A percentile compares a stretch with the other conserved stretches of the same genome.
Conservation (phyloP, 768 basidiomycete species). For the Naganishia antarctica region DNA sequence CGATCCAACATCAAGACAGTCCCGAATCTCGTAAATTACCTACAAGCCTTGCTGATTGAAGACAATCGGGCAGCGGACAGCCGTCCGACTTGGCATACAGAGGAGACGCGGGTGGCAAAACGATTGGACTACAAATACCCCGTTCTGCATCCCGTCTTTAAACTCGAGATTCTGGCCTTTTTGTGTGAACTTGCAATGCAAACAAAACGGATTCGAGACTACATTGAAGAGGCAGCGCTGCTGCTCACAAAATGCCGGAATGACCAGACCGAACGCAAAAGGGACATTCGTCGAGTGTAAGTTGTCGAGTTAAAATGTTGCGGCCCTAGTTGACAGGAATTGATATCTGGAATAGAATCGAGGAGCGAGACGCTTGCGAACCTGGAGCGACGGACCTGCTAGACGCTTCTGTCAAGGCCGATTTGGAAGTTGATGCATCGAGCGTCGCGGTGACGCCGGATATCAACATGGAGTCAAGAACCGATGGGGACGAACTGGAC, state of each 20-base stretch:
- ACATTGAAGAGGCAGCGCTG: conserved; percentile 86
- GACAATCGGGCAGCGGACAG: conserved; percentile 42
- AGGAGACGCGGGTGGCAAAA: conserved; percentile 37
- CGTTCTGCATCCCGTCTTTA: conserved; percentile 66
- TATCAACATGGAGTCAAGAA: not conserved
- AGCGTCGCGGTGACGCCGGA: conserved; percentile 6
- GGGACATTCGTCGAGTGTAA: conserved; percentile 79
- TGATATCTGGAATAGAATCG: conserved; percentile 23
- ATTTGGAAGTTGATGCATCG: conserved; percentile 21
- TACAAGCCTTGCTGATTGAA: conserved; percentile 43
- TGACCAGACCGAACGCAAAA: conserved; percentile 90
- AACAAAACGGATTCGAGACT: conserved; percentile 77
- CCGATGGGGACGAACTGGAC: conserved; percentile 18
- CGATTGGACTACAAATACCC: conserved; percentile 65
- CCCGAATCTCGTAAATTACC: conserved; percentile 53
- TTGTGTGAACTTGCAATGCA: conserved; percentile 85
- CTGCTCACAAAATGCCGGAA: conserved; percentile 87
- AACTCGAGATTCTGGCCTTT: conserved; percentile 78
- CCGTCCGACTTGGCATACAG: conserved; percentile 47
- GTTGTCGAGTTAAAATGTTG: not conserved
- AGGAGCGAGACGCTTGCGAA: conserved; percentile 44
- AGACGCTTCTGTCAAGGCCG: conserved; percentile 13
- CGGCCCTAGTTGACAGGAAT: not conserved
- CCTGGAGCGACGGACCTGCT: conserved; percentile 32
- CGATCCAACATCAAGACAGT: conserved; percentile 57